Evolutionary conservation across 306 rosid species (phyloP), one percentile per base, ranked within the genome.

Genomic region (Lotus japonicus): DNA sequence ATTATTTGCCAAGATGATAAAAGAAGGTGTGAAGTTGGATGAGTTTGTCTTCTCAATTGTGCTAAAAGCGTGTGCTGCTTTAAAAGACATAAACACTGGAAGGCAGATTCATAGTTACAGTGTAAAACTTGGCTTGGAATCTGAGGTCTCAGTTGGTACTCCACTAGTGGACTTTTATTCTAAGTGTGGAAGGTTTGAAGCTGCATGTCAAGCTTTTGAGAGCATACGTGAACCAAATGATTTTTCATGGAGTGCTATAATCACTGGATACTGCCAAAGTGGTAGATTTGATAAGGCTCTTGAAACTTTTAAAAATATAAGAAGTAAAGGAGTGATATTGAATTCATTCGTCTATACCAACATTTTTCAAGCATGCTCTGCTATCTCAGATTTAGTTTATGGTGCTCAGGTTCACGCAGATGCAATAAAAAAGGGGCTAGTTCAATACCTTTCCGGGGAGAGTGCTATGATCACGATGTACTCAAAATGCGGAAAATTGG

Each of bases 381-480:
- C 83, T 77, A 70, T 80, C 64, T 78, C 84, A 21, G 81, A 78
- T 75, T 58, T 80, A 42, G 77, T 77, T 70, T 70, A 16, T 3
- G 86, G 89, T 13, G 23, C 87, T 73, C 92, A 87, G 71, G 65
- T 71, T 80, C 87, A 80, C 58, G 86, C 86, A 11, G 87, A 82
- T 67, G 87, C 92, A 72, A 78, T 84, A 66, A 87, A 82, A 66
- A 80, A 64, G 58, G 89, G 87, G 42, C 52, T 82, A 4, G 60
- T 84, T 68, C 26, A 73, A 50, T 68, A 48, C 70, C 77, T 79
- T 3, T 75, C 77, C 35, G 89, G 92, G 56, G 82, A 81, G 74
- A 82, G 87, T 80, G 87, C 89, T 64, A 64, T 87, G 84, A 76
- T 87, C 54, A 84, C 84, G 0, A 87, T 87, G 92, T 87, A 87